Conservation (phyloP, 2,329 filamentous ascomycete species). For the Trichoderma sp. region DNA sequence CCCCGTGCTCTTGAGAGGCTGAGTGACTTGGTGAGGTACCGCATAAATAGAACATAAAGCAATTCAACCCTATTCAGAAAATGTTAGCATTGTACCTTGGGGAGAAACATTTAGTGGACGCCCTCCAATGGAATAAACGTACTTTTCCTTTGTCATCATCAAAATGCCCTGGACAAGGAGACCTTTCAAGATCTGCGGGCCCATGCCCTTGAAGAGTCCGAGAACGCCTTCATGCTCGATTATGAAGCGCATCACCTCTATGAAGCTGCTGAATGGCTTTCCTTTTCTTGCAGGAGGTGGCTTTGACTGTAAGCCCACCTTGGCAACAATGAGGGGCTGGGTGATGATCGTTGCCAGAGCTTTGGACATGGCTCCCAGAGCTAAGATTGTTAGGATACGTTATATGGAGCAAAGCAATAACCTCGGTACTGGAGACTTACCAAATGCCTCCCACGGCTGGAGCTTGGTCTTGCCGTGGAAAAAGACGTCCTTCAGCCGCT, state of each 20-base stretch:
- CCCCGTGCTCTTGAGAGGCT: slow-evolving; percentile 68
- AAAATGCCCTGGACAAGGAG: slow-evolving; percentile 90
- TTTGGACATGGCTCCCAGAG: slow-evolving; percentile 91
- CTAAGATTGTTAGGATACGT: slow-evolving; percentile 45
- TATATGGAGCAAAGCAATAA: background rate
- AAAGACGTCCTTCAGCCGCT: slow-evolving; percentile 75
- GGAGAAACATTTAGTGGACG: background rate
- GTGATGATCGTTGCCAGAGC: slow-evolving; percentile 87
- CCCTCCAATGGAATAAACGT: slow-evolving; percentile 34
- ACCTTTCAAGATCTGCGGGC: slow-evolving; percentile 89
- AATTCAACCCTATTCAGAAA: slow-evolving; percentile 70
- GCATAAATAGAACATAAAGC: slow-evolving; percentile 80
- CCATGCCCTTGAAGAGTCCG: slow-evolving; percentile 96
- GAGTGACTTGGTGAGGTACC: slow-evolving; percentile 69
- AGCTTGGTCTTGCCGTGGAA: slow-evolving; percentile 77
- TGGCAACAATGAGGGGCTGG: slow-evolving; percentile 95
- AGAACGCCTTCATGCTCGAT: slow-evolving; percentile 79
- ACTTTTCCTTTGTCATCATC: slow-evolving; percentile 99
- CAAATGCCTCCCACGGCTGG: slow-evolving; percentile 83
- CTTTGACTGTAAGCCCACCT: slow-evolving; percentile 92
- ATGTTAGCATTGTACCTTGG: slow-evolving; percentile 28
- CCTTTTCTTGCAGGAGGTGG: slow-evolving; percentile 82
- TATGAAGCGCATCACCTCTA: slow-evolving; percentile 95
- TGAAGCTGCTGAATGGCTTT: slow-evolving; percentile 89
- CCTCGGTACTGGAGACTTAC: slow-evolving; percentile 57